A percentile compares a stretch with the other conserved stretches of the same genome.
These are phyloP conservation scores for Tolypocladium ovalisporum DNA, from an alignment of 2,329 filamentous ascomycete species.

Conservation along the genomic window DNA sequence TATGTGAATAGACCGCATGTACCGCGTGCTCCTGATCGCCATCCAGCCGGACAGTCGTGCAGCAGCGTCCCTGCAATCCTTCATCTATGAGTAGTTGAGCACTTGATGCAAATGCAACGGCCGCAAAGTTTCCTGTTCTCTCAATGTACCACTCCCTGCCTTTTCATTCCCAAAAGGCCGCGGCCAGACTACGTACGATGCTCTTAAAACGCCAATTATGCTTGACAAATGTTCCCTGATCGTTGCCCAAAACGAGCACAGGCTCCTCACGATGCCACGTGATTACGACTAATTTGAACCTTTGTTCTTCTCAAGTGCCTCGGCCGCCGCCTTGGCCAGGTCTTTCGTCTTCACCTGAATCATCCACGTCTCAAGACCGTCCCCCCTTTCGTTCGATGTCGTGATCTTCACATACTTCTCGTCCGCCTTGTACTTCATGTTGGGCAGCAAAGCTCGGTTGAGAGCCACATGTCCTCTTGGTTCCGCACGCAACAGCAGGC, in stretches of 20 bases:
- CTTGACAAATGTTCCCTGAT: not conserved
- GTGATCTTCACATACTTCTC: slow-evolving; percentile 51
- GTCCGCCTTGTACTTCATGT: slow-evolving; percentile 50
- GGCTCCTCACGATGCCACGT: not conserved
- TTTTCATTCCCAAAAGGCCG: not conserved
- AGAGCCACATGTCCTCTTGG: slow-evolving; percentile 63
- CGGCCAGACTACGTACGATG: slow-evolving; percentile 3
- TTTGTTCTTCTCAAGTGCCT: slow-evolving; percentile 42
- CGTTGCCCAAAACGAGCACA: not conserved
- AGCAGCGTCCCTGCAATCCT: not conserved
- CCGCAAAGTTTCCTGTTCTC: not conserved
- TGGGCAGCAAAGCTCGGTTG: slow-evolving; percentile 54
- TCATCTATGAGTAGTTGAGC: not conserved
- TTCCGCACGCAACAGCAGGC: slow-evolving; percentile 64
- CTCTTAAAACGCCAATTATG: slow-evolving; percentile 5
- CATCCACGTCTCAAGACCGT: slow-evolving; percentile 57
- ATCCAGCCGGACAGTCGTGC: not conserved
- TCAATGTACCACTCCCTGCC: not conserved
- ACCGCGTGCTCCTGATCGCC: not conserved
- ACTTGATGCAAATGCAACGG: not conserved
- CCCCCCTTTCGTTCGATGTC: slow-evolving; percentile 45
- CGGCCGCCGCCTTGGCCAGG: slow-evolving; percentile 42
- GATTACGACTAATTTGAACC: slow-evolving; percentile 41
- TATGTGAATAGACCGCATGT: not conserved
- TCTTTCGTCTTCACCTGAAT: slow-evolving; percentile 58